phyloP scores from a whole-genome alignment of 2,329 filamentous ascomycete species.

The Trichoderma koningii region DNA sequence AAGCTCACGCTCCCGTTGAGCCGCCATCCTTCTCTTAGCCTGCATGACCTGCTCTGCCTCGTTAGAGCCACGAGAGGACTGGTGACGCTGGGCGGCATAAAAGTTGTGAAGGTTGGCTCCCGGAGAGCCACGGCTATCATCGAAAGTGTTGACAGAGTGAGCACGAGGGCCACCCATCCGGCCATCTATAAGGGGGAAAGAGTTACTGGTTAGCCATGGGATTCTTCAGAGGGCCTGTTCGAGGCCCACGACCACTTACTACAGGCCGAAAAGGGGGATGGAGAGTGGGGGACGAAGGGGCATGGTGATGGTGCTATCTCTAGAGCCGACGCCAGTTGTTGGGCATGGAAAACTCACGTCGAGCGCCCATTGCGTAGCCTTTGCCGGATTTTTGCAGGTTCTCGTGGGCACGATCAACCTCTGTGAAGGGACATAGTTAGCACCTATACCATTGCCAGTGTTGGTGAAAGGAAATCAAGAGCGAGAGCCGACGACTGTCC shows the following conservation, averaged over 20 bases:
- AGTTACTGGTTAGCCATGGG: slow-evolving; percentile 19
- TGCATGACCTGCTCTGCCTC: slow-evolving; percentile 99
- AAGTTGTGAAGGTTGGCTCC: slow-evolving; percentile 85
- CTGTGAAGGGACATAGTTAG: slow-evolving; percentile 48
- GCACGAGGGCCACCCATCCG: slow-evolving; percentile 71
- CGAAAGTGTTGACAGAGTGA: slow-evolving; percentile 83
- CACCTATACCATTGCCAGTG: not conserved
- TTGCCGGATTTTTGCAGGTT: slow-evolving; percentile 97
- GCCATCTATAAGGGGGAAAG: slow-evolving; percentile 57
- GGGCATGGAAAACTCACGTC: slow-evolving; percentile 70
- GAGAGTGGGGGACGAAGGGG: not conserved
- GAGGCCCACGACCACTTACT: slow-evolving; percentile 15
- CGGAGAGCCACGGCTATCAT: slow-evolving; percentile 67
- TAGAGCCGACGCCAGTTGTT: slow-evolving; percentile 1
- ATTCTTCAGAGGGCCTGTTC: slow-evolving; percentile 14
- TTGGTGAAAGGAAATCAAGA: not conserved
- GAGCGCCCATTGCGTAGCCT: slow-evolving; percentile 71
- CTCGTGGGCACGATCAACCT: slow-evolving; percentile 94
- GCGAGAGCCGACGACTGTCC: not conserved
- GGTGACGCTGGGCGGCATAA: slow-evolving; percentile 91
- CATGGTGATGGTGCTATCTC: not conserved
- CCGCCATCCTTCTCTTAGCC: slow-evolving; percentile 98
- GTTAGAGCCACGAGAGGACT: slow-evolving; percentile 76
- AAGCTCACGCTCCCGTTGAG: slow-evolving; percentile 97
- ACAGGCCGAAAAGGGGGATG: not conserved